Evolutionary conservation across 2,329 filamentous ascomycete species (phyloP), one percentile per base, ranked within the genome.

Genomic region (Apiospora marii): DNA sequence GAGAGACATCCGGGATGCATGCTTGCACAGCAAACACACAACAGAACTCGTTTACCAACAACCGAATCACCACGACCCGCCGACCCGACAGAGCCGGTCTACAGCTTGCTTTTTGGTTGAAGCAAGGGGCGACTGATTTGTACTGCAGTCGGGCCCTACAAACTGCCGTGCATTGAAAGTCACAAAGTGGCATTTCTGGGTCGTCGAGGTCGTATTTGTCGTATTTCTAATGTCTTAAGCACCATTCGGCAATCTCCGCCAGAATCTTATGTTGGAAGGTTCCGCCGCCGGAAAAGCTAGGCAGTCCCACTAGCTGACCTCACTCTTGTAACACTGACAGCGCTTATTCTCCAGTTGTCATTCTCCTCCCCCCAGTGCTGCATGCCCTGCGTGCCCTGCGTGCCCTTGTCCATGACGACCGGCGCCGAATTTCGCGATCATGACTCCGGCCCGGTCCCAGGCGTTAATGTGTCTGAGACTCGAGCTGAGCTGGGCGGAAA

Each of bases 391-490:
- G 1, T 41, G 37, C 37, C 37, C 37, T 41, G 37, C 37, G 8
- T 10, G 8, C 8, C 37, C 37, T 10, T 41, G 37, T 10, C n/a
- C 49, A 51, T 64, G 53, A 64, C 30, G 53, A 64, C 53, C 53
- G 53, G 53, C 53, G 30, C 53, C 53, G 53, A 64, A 19, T 41
- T 34, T 64, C 34, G 37, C 53, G 53, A 30, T 41, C 53, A 41
- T 37, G 53, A 64, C 53, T 64, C 53, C 53, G 53, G 53, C 53
- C 53, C 53, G 53, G n/a, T 19, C 53, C 53, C 30, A 64, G 53
- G 19, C 53, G 7, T 64, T 64, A 8, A 64, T 64, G 12, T 37
- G 53, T 10, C 30, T 64, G 53, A 64, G 53, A 64, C 53, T 61
- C n/a, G 24, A 53, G 2, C 24, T 30, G 30, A 37, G 53, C 46